Base-by-base conservation (phyloP, 169 alveolate species). In the Cryptosporidium meleagridis region DNA sequence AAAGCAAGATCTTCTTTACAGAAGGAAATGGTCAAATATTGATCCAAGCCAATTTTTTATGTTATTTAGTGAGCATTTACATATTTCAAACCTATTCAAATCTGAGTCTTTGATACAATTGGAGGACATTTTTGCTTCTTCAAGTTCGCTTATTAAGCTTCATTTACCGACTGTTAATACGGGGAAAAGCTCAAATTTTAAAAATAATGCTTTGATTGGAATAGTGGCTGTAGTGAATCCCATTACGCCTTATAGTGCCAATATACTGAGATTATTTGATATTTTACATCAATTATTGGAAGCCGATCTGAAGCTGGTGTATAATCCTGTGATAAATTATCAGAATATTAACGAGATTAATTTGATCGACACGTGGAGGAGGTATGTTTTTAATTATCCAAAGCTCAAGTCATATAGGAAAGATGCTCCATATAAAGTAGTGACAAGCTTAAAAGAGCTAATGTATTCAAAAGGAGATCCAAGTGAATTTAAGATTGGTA, bases 381-480 rank as follows among this genome's bases (percentile, higher is more conserved):
- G 89, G 52, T 80, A 80, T 31, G 89, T 80, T 41, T 80, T 80
- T 65, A 80, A 80, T 26, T 80, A 80, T 41, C 89, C 89, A 41
- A 59, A 65, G 6, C 53, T 80, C 44, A 26, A 35, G 14, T n/a
- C n/a, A 33, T 35, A 80, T 55, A 31, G 16, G 12, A 35, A 41
- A 1, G 68, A 65, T 12, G 0, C 67, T n/a, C 16, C 8, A 23
- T 23, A 18, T 3, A 8, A 4, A 23, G 37, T n/a, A 55, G 29
- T 33, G 52, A 41, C 33, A 2, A 73, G 44, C 10, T 73, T 73
- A 35, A 39, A 53, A 18, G 73, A 62, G n/a, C 67, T 62, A 18
- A 16, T 62, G 31, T 62, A 80, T 62, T 59, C 89, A n/a, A 65
- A 41, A 26, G 26, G 53, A 62, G 35, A 39, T 33, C 53, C 89